Evolutionary conservation across 2,329 filamentous ascomycete genomes (phyloP), one percentile per base, ranked within the genome.

Genomic region (Davidsoniella eucalypti): DNA sequence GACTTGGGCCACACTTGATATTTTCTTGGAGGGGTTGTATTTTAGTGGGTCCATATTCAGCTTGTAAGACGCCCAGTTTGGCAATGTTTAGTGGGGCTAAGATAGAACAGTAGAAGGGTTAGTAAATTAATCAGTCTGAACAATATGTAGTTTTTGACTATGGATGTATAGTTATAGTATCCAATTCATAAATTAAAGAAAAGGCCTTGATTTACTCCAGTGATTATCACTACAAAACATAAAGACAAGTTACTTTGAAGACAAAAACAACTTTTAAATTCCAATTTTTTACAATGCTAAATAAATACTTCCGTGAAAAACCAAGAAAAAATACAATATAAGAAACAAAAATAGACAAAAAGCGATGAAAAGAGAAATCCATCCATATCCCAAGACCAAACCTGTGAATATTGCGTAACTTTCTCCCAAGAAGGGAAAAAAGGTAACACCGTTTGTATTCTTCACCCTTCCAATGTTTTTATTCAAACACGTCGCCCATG

Each of bases 401-500:
- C 29, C 29, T 12, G 29, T 10, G 29, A 10, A 6, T 23, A 14
- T 42, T 17, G n/a, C 25, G 17, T 36, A n/a, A 46, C n/a, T 37
- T 17, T 14, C 21, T 23, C 21, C 21, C 21, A 23, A 23, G 8
- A 29, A 3, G 5, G 21, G 3, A 25, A 21, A 26, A 23, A 33
- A 44, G 5, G 21, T 5, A 23, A 23, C 21, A 23, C 21, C 21
- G 21, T 23, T 23, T 23, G 21, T 23, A 23, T 23, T 5, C 21
- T 23, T 23, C 21, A 23, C 21, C 21, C 21, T 23, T 23, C 5
- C 14, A 4, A n/a, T 3, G 21, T 38, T 21, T n/a, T 37, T 16
- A 29, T 21, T 23, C 17, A 47, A 16, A 16, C 38, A 54, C 52
- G n/a, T 50, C 53, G 36, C 51, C 52, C 44, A 53, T 45, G 62